These are phyloP conservation scores for Eleusine coracana DNA, from an alignment of 176 grass and related monocot species.

Conservation along the genomic window DNA sequence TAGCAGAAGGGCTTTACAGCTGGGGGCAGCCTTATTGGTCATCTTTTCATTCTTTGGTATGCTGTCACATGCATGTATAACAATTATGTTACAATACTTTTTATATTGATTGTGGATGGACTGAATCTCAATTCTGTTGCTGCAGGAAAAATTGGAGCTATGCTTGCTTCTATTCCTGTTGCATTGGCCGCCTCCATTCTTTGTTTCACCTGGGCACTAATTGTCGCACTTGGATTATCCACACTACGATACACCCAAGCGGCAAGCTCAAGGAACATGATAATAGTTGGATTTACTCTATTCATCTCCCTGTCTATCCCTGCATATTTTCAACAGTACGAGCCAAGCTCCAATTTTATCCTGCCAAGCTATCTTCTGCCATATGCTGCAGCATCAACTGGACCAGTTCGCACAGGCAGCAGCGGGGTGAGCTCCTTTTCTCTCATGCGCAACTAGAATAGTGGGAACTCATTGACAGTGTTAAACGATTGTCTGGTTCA, in stretches of 20 bases:
- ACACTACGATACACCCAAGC: slow-evolving; percentile 92
- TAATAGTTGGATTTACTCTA: slow-evolving; percentile 97
- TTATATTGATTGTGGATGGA: neutral
- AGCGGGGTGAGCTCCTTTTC: slow-evolving; percentile 50
- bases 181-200: slow-evolving; percentile 85
- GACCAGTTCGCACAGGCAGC: slow-evolving; percentile 71
- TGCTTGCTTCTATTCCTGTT: slow-evolving; percentile 87
- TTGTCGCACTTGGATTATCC: slow-evolving; percentile 79
- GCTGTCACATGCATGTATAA: neutral
- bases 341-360: slow-evolving; percentile 75
- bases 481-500: neutral
- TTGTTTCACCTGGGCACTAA: slow-evolving; percentile 93
- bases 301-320: slow-evolving; percentile 93
- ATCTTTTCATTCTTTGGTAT: slow-evolving; percentile 88
- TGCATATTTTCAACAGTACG: slow-evolving; percentile 89
- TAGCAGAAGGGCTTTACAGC: slow-evolving; percentile 77
- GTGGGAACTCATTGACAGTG: neutral
- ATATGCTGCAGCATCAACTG: slow-evolving; percentile 78
- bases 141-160: slow-evolving; percentile 92
- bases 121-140: slow-evolving; percentile 20
- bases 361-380: slow-evolving; percentile 92
- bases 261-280: slow-evolving; percentile 96
- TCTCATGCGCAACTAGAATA: neutral
- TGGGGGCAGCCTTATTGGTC: slow-evolving; percentile 74
- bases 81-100: neutral